A percentile compares a stretch with the other conserved stretches of the same genome.
Conservation (phyloP, 2,329 filamentous ascomycete genomes). For the Ilyonectria sp. region DNA sequence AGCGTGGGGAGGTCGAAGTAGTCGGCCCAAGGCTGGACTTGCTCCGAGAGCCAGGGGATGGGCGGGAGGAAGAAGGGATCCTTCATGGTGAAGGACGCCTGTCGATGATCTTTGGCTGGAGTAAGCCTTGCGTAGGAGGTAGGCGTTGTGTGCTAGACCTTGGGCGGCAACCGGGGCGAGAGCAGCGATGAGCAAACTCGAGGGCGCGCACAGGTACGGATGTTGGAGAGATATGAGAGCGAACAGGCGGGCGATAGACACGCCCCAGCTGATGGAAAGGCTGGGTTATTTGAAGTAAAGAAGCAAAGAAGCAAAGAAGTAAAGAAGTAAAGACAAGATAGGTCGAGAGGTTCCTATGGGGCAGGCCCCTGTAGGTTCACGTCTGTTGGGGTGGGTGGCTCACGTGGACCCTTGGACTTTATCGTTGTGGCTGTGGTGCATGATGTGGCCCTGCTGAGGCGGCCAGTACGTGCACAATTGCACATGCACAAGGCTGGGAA, state of each 20-base stretch:
- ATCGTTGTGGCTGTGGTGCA: slow-evolving; percentile 37
- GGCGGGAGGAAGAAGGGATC: slow-evolving; percentile 80
- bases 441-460: slow-evolving; percentile 11
- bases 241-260: background rate
- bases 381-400: slow-evolving; percentile 42
- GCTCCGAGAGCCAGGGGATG: slow-evolving; percentile 69
- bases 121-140: background rate
- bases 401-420: slow-evolving; percentile 34
- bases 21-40: slow-evolving; percentile 76
- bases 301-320: background rate
- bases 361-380: slow-evolving; percentile 20
- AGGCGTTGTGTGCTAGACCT: background rate
- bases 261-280: background rate
- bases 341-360: slow-evolving; percentile 5
- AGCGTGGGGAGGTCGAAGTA: slow-evolving; percentile 75
- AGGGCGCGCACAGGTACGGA: background rate
- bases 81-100: slow-evolving; percentile 68
- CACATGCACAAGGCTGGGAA: background rate
- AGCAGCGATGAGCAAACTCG: background rate
- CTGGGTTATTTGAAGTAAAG: slow-evolving; percentile 4
- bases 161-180: background rate
- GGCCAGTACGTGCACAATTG: background rate
- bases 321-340: slow-evolving; percentile 1
- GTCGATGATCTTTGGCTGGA: slow-evolving; percentile 3
- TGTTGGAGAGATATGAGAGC: background rate